Evolutionary conservation across 768 basidiomycete species (phyloP).

Genomic region (Tremella fuciformis): DNA sequence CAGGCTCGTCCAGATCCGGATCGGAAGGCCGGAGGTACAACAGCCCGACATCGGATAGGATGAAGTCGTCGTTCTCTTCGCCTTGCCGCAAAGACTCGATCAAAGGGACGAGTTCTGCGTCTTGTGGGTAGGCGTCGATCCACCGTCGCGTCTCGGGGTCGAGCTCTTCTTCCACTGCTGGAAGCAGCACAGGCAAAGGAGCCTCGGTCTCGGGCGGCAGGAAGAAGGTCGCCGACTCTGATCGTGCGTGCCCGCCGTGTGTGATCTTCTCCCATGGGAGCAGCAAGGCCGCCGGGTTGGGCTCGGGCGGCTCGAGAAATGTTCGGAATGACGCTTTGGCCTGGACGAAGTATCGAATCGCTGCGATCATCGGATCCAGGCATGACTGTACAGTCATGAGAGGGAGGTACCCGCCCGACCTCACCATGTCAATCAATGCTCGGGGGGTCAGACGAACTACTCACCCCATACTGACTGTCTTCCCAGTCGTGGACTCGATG

Average conservation of each 20-base stretch:
- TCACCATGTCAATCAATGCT: slow-evolving; percentile 2
- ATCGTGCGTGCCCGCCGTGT: slow-evolving; percentile 1
- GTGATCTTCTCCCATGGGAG: slow-evolving; percentile 17
- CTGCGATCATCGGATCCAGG: slow-evolving; percentile 21
- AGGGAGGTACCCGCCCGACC: slow-evolving; percentile 29
- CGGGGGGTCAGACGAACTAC: slow-evolving; percentile 3
- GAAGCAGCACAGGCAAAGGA: slow-evolving; percentile 5
- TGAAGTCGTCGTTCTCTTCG: slow-evolving; percentile 31
- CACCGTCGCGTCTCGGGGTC: slow-evolving; percentile 40
- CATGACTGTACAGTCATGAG: slow-evolving; percentile 17
- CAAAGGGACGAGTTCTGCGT: slow-evolving; percentile 34
- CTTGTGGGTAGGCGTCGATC: slow-evolving; percentile 36
- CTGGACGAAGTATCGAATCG: slow-evolving; percentile 19
- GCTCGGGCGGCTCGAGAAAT: slow-evolving; percentile 35
- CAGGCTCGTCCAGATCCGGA: slow-evolving; percentile 11
- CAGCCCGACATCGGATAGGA: slow-evolving; percentile 42
- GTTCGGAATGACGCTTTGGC: slow-evolving; percentile 15
- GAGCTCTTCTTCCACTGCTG: slow-evolving; percentile 10
- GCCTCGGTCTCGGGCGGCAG: slow-evolving; percentile 2
- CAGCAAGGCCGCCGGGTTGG: slow-evolving; percentile 35
- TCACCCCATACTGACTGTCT: slow-evolving; percentile 24
- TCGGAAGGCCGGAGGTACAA: slow-evolving; percentile 33
- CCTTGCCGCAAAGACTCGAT: slow-evolving; percentile 25
- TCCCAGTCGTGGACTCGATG: slow-evolving; percentile 17
- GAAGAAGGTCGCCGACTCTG: background rate